Percentiles rank a stretch among this genome's conserved stretches.
Evolutionary conservation across 805 yeast genomes (phyloP).

Genomic region (Candida maris): DNA sequence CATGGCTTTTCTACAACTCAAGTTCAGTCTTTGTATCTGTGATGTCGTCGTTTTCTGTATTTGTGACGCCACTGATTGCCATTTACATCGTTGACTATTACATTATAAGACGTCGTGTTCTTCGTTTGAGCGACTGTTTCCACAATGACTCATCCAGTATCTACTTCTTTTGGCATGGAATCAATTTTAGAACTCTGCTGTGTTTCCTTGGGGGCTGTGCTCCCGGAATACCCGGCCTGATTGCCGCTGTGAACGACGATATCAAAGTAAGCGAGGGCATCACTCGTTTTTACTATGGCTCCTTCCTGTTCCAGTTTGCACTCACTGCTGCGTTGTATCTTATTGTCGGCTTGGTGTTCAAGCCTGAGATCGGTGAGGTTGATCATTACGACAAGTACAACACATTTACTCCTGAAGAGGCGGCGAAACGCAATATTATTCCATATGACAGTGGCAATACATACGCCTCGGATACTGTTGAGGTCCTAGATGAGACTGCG

Average conservation of each 20-base stretch:
- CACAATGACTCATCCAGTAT: constrained; percentile 33
- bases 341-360: constrained; percentile 33
- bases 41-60: constrained; percentile 30
- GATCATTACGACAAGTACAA: constrained; percentile 23
- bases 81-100: constrained; percentile 37
- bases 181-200: constrained; percentile 66
- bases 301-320: constrained; percentile 39
- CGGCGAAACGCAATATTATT: constrained; percentile 26
- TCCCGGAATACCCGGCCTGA: constrained; percentile 50
- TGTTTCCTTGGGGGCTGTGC: constrained; percentile 41
- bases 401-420: constrained; percentile 30
- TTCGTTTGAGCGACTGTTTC: constrained; percentile 27
- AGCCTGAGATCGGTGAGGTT: constrained; percentile 29
- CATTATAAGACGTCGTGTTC: constrained; percentile 35
- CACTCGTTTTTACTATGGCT: constrained; percentile 40
- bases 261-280: constrained; percentile 36
- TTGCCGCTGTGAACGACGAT: constrained; percentile 26
- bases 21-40: constrained; percentile 32
- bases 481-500: constrained; percentile 2
- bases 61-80: constrained; percentile 38
- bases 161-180: constrained; percentile 47
- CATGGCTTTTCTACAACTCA: constrained; percentile 38
- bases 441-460: constrained; percentile 2
- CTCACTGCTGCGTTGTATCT: constrained; percentile 37
- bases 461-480: constrained; percentile 1